A percentile compares a stretch with the other conserved stretches of the same genome.
These are phyloP conservation scores for Penicillium flavigenum DNA, from an alignment of 495 filamentous ascomycete species.

Conservation along the genomic window DNA sequence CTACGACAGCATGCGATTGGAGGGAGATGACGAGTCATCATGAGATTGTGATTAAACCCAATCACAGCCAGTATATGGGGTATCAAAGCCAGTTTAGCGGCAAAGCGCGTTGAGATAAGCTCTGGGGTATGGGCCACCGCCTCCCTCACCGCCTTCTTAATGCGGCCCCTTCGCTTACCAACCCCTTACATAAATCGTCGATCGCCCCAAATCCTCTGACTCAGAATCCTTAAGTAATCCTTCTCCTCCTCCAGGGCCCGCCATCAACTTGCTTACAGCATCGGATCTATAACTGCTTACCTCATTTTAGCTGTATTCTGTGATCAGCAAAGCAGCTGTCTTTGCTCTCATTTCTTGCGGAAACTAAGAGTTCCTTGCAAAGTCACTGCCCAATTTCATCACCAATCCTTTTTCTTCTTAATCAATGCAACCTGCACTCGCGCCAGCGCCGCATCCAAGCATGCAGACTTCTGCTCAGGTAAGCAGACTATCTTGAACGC, in stretches of 20 bases:
- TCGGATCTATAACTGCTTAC: conserved; percentile 40
- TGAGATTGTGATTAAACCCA: background rate
- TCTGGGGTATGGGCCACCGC: background rate
- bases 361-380: conserved; percentile 12
- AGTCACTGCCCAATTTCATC: conserved; percentile 9
- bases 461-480: conserved; percentile 58
- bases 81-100: background rate
- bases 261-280: conserved; percentile 30
- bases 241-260: conserved; percentile 9
- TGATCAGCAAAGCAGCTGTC: conserved; percentile 19
- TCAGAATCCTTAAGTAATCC: conserved; percentile 31
- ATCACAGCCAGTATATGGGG: background rate
- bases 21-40: background rate
- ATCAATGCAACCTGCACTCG: conserved; percentile 56
- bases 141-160: conserved; percentile 13
- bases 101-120: background rate
- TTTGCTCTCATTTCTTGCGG: conserved; percentile 15
- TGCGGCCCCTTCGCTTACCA: conserved; percentile 12
- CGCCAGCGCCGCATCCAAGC: conserved; percentile 57
- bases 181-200: conserved; percentile 9
- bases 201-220: conserved; percentile 8
- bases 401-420: background rate
- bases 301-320: conserved; percentile 36
- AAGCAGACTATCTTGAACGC: conserved; percentile 42
- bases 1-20: background rate